Percentiles rank a stretch among this genome's conserved stretches.
These are phyloP conservation scores for Pseudogymnoascus sp. DNA, from an alignment of 2,329 filamentous ascomycete species.

Conservation along the genomic window DNA sequence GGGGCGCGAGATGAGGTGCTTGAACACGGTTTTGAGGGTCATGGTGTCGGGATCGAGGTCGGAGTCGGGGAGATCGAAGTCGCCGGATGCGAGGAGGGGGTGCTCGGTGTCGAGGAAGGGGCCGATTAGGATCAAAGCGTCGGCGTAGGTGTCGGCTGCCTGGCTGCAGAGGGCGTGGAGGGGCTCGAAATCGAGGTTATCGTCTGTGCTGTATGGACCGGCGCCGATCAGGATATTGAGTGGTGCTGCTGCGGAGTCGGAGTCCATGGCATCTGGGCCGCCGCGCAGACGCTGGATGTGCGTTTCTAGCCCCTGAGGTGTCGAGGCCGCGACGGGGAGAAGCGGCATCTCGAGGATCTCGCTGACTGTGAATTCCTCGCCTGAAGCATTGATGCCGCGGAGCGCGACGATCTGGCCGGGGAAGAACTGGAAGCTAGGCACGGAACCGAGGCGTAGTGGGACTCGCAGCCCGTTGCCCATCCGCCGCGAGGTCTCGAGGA, in stretches of 20 bases:
- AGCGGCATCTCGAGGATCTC: slow-evolving; percentile 70
- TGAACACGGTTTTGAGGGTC: slow-evolving; percentile 77
- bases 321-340: slow-evolving; percentile 66
- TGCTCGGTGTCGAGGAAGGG: slow-evolving; percentile 92
- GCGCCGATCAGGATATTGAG: slow-evolving; percentile 71
- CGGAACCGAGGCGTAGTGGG: slow-evolving; percentile 64
- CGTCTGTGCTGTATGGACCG: slow-evolving; percentile 87
- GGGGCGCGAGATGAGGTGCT: slow-evolving; percentile 66
- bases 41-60: slow-evolving; percentile 66
- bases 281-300: slow-evolving; percentile 64
- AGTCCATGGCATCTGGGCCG: slow-evolving; percentile 55
- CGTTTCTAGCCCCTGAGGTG: slow-evolving; percentile 54
- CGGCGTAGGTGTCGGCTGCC: slow-evolving; percentile 66
- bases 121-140: slow-evolving; percentile 71
- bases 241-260: slow-evolving; percentile 53
- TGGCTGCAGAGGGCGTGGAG: slow-evolving; percentile 73
- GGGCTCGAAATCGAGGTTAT: slow-evolving; percentile 85
- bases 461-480: slow-evolving; percentile 77
- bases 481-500: slow-evolving; percentile 80
- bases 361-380: slow-evolving; percentile 71
- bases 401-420: slow-evolving; percentile 90
- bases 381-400: slow-evolving; percentile 78
- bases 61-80: slow-evolving; percentile 66
- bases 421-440: slow-evolving; percentile 75
- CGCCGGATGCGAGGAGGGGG: slow-evolving; percentile 72